Evolutionary conservation across 2,329 filamentous ascomycete genomes (phyloP).

Genomic region (Coniochaeta sp.): DNA sequence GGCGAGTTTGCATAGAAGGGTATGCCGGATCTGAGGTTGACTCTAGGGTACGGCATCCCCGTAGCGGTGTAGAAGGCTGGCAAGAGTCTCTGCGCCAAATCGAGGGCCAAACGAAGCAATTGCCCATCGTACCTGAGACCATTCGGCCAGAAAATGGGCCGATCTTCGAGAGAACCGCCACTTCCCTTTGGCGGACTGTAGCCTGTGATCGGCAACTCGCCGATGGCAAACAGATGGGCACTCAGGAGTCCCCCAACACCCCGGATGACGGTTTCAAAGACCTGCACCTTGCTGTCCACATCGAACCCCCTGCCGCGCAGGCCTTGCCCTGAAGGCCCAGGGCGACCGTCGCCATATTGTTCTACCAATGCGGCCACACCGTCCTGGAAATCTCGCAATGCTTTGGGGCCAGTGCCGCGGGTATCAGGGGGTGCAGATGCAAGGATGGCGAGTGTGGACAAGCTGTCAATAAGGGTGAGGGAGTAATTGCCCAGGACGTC

Average conservation of each 20-base stretch:
- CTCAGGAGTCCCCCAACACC: conserved; percentile 87
- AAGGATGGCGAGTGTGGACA: conserved; percentile 89
- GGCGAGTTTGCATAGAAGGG: conserved; percentile 89
- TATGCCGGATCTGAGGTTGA: conserved; percentile 85
- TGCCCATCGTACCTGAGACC: conserved; percentile 84
- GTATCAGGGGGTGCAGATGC: conserved; percentile 63
- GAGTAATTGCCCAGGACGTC: conserved; percentile 97
- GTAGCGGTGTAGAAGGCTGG: conserved; percentile 90
- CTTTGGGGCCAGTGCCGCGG: conserved; percentile 47
- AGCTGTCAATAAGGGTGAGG: conserved; percentile 86
- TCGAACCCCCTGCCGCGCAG: conserved; percentile 76
- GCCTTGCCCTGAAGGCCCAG: conserved; percentile 62
- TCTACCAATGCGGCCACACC: conserved; percentile 69
- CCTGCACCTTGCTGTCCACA: conserved; percentile 94
- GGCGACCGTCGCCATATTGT: conserved; percentile 79
- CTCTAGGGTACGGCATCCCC: conserved; percentile 87
- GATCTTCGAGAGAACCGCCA: conserved; percentile 37
- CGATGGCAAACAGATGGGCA: conserved; percentile 87
- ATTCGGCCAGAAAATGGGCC: conserved; percentile 64
- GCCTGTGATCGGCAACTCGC: conserved; percentile 77
- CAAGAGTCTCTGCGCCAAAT: conserved; percentile 75
- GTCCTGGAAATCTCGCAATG: conserved; percentile 69
- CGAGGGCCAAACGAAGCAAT: conserved; percentile 78
- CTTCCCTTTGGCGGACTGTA: conserved; percentile 50
- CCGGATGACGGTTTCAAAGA: conserved; percentile 96